Evolutionary conservation across 352 stramenopile species (phyloP), one percentile per base, ranked within the genome.

Genomic region (Plasmopara viticola): DNA sequence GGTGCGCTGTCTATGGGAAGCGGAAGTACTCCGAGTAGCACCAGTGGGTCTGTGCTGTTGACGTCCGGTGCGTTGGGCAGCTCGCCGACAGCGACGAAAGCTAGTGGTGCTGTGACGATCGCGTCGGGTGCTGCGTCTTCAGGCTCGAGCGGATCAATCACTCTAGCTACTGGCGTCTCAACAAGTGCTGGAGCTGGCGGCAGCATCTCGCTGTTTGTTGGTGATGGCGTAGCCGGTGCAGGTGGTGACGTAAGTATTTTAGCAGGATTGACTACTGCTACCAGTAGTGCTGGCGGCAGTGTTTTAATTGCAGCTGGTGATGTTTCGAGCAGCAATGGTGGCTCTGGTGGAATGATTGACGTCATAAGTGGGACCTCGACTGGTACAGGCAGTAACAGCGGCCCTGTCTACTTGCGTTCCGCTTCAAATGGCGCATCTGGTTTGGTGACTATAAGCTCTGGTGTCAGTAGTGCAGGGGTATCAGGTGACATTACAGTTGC

Each of bases 401-500:
- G 74, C 14, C 15, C 53, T 9, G 50, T 86, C 7, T 48, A 48
- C 18, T 25, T 86, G 39, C 37, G 30, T 9, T 74, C 74, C 3
- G 60, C 62, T 31, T 64, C 33, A 30, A 49, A 61, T 44, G 51
- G 47, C 14, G 68, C 60, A 40, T 70, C 72, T n/a, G 50, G 59
- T 14, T 17, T 60, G 6, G 38, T 60, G 1, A 57, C 28, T 31
- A 17, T 64, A 2, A 55, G 44, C 39, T 64, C 56, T 42, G 56
- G 74, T 13, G 28, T 52, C 2, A 79, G 58, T 18, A 77, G 62
- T 29, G 20, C 50, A 9, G 56, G 62, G 0, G 43, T 60, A 13
- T 66, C 59, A 9, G 72, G 71, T 17, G 52, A 41, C 6, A 61
- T 83, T n/a, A 68, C 55, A 5, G 20, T 80, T 44, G 62, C 62